These are phyloP conservation scores for Ustilago curta DNA, from an alignment of 1,284 basidiomycete species.

Conservation along the genomic window DNA sequence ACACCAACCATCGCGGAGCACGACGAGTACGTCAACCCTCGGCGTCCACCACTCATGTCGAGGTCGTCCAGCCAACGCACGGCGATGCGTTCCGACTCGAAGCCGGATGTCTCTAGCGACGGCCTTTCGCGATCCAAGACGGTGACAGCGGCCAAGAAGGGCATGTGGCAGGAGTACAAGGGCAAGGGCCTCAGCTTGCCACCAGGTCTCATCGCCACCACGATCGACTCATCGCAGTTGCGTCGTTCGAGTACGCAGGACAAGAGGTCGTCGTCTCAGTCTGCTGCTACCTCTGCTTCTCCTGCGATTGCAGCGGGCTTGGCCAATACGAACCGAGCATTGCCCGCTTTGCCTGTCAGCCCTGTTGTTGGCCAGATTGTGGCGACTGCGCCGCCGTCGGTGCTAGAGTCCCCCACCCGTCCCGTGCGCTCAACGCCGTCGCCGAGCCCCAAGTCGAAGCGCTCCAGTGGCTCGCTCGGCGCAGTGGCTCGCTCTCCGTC, in stretches of 20 bases:
- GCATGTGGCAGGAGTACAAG: slow-evolving; percentile 49
- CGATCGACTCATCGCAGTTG: slow-evolving; percentile 48
- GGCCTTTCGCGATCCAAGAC: slow-evolving; percentile 39
- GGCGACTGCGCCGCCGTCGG: slow-evolving; percentile 14
- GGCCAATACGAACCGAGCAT: neutral
- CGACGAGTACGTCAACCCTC: slow-evolving; percentile 19
- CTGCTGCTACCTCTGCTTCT: slow-evolving; percentile 4
- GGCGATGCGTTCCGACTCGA: slow-evolving; percentile 17
- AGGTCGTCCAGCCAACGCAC: slow-evolving; percentile 51
- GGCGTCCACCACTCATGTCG: slow-evolving; percentile 41
- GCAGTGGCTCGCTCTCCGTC: slow-evolving; percentile 28
- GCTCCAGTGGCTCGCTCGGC: slow-evolving; percentile 21
- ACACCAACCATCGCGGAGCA: slow-evolving; percentile 38
- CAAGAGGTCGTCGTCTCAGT: slow-evolving; percentile 22
- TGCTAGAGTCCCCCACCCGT: slow-evolving; percentile 33
- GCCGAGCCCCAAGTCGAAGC: slow-evolving; percentile 29
- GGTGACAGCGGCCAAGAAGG: slow-evolving; percentile 33
- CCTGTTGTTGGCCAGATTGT: slow-evolving; percentile 24
- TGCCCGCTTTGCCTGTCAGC: neutral
- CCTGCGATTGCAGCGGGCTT: neutral
- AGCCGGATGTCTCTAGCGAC: slow-evolving; percentile 11
- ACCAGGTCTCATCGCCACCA: slow-evolving; percentile 56
- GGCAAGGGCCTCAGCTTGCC: slow-evolving; percentile 59
- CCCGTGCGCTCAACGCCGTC: slow-evolving; percentile 7
- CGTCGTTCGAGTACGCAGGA: slow-evolving; percentile 31